Base-by-base conservation (phyloP, 192 early-diverging fungal genomes). In the Rhizoclosmatium globosum region DNA sequence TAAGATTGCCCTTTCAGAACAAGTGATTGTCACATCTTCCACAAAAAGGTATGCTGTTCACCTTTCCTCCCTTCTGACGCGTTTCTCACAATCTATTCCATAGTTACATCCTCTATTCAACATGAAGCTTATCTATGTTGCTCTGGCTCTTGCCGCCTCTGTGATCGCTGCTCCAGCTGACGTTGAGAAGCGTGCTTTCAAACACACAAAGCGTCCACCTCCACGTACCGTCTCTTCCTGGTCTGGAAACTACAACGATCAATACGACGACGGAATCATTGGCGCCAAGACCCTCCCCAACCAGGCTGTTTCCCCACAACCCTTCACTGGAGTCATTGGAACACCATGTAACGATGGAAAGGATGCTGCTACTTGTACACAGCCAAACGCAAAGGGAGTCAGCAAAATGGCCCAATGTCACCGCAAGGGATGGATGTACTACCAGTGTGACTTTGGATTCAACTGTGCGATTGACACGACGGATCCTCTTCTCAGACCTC, bases 191-290 rank as follows among this genome's bases (percentile, higher is more conserved):
- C 53, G 9, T 19, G 19, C 53, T 56, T 56, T 19, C 53, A 7
- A 7, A 7, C 7, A 56, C 53, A 7, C 53, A 56, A 56, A n/a
- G n/a, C n/a, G n/a, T n/a, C n/a, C n/a, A n/a, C n/a, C n/a, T n/a
- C n/a, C n/a, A n/a, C n/a, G n/a, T n/a, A n/a, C n/a, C n/a, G n/a
- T n/a, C n/a, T n/a, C n/a, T n/a, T n/a, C n/a, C 11, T 64, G 61
- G 61, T 21, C 9, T 23, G 61, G 61, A 64, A 64, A 64, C 13
- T 64, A 64, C 61, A 64, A 64, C 23, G 61, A 64, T 31, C 61
- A 56, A 19, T 56, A 19, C 9, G 53, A 56, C 53, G 53, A 56
- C 53, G 19, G 53, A 11, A 56, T 56, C 53, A 7, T 7, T 56
- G 53, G 53, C 19, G 53, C 19, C 19, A 56, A 56, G 53, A 56